Base-by-base conservation (phyloP, 345 rosid genomes). In the Carallia brachiata region DNA sequence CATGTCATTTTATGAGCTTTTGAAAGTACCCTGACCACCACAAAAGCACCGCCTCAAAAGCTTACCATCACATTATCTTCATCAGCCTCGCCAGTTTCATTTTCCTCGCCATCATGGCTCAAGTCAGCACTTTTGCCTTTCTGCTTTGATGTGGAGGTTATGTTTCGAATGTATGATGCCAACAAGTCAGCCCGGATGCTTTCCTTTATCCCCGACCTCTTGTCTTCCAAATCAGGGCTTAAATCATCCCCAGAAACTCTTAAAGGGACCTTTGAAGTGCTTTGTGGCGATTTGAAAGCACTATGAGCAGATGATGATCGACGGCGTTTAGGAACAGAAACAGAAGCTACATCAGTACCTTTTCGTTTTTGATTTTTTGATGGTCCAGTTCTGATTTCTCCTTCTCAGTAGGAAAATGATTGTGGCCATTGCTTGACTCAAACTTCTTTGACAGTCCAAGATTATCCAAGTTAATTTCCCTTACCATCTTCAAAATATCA, bases 401-500 rank as follows among this genome's bases (percentile, higher is more conserved):
- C 75, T 71, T 79, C 85, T 77, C 83, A 17, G 58, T 73, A 18
- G 80, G 82, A 75, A 75, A 75, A 73, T 80, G 84, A 65, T 77
- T 83, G 78, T 87, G 90, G 66, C 99, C 98, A 77, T 95, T 95
- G 77, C 87, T 88, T 61, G 96, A 80, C 65, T 89, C 94, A 77
- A 87, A 89, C 74, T 83, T 90, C 70, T 76, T 76, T 70, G 90
- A 47, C 66, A 54, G 61, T 72, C 69, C 86, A 67, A 83, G 28
- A 75, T 84, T 84, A 83, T 85, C 96, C 82, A 86, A 72, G 75
- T 92, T 92, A 80, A 95, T 92, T 75, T 90, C 97, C 81, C 97
- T 88, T 76, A 92, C 99, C 97, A 90, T 81, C 78, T 89, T 84
- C 81, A 95, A 82, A 71, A 95, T 87, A 74, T 92, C 97, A 44